phyloP scores from a whole-genome alignment of 1,139 yeast species.

The Candida anutae region DNA sequence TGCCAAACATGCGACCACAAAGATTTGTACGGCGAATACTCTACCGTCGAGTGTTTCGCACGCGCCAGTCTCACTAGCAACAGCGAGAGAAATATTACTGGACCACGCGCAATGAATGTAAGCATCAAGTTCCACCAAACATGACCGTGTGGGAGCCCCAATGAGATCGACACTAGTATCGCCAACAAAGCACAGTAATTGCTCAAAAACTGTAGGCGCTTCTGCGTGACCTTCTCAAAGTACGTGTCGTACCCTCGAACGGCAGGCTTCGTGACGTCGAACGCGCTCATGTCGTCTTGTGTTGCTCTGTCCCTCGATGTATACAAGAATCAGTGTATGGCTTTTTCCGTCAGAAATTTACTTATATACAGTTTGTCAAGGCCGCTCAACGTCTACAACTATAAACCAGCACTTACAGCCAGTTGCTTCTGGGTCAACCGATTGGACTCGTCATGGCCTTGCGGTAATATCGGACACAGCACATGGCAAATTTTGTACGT shows the following conservation, averaged over 20 bases:
- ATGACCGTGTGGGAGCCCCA: slow-evolving; percentile 21
- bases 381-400: no score
- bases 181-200: slow-evolving; percentile 24
- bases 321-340: no score
- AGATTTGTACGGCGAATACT: slow-evolving; percentile 43
- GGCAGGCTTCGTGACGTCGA: no score
- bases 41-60: slow-evolving; percentile 43
- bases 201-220: slow-evolving; percentile 29
- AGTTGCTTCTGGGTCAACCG: no score
- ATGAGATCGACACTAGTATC: slow-evolving; percentile 15
- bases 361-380: no score
- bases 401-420: no score
- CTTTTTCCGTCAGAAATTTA: no score
- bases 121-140: slow-evolving; percentile 25
- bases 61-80: slow-evolving; percentile 40
- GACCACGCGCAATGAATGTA: slow-evolving; percentile 21
- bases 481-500: no score
- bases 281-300: no score
- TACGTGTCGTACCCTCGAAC: slow-evolving; percentile 14
- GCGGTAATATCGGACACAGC: no score
- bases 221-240: slow-evolving; percentile 24
- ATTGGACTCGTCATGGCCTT: no score
- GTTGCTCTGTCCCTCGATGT: no score
- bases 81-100: slow-evolving; percentile 23
- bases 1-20: slow-evolving; percentile 40